These are phyloP conservation scores for Phytophthora fragariae DNA, from an alignment of 352 stramenopile genomes.

Conservation along the genomic window DNA sequence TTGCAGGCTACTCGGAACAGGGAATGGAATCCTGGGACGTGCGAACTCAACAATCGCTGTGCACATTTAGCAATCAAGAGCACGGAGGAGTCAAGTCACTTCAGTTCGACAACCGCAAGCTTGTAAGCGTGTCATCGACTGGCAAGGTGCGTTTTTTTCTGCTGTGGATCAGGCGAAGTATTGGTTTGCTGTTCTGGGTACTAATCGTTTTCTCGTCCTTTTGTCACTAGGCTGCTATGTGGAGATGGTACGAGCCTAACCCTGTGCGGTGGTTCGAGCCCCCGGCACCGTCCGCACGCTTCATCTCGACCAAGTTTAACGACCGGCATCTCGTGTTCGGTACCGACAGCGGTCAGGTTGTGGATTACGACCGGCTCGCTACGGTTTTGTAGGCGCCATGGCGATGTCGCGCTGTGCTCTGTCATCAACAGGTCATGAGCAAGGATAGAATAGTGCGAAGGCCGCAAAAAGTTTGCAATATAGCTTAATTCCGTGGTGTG, in stretches of 20 bases:
- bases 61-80: constrained; percentile 80
- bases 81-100: constrained; percentile 79
- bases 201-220: constrained; percentile 23
- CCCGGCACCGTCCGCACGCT: constrained; percentile 54
- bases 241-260: constrained; percentile 87
- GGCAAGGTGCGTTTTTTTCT: constrained; percentile 60
- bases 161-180: background rate
- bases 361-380: constrained; percentile 82
- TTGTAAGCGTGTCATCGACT: constrained; percentile 79
- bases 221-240: constrained; percentile 68
- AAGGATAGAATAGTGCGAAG: constrained; percentile 46
- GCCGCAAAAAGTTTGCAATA: constrained; percentile 22
- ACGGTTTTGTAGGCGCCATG: constrained; percentile 51
- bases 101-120: constrained; percentile 89
- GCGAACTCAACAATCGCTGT: constrained; percentile 86
- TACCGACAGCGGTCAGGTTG: constrained; percentile 73
- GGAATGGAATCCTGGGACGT: constrained; percentile 92
- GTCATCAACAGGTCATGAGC: constrained; percentile 28
- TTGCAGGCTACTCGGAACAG: constrained; percentile 82
- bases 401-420: constrained; percentile 2
- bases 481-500: constrained; percentile 17
- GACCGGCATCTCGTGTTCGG: constrained; percentile 81
- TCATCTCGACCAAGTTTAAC: constrained; percentile 79
- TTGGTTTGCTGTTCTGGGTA: background rate
- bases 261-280: constrained; percentile 79